Conservation (phyloP, 768 basidiomycete genomes). For the Tylopilus sp. region DNA sequence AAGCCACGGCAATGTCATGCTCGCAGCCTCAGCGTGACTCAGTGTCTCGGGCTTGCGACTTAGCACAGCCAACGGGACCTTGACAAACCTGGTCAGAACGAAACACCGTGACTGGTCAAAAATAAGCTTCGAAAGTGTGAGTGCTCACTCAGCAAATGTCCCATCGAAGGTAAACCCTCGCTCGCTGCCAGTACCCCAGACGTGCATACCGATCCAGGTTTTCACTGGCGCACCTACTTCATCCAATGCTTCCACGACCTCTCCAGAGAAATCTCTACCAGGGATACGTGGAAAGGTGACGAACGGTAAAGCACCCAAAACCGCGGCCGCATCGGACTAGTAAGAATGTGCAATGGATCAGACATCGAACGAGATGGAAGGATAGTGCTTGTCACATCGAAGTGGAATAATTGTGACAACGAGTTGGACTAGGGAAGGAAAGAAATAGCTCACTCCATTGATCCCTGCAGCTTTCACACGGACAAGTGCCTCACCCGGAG, state of each 20-base stretch:
- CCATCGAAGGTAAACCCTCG: conserved; percentile 33
- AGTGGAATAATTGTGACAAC: background rate
- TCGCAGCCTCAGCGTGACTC: conserved; percentile 27
- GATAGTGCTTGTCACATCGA: background rate
- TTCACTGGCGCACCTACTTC: conserved; percentile 13
- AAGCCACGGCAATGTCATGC: conserved; percentile 34
- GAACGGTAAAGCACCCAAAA: conserved; percentile 28
- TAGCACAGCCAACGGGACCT: conserved; percentile 27
- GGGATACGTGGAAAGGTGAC: conserved; percentile 32
- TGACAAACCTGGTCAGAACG: conserved; percentile 20
- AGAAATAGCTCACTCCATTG: conserved; percentile 27
- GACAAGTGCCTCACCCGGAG: conserved; percentile 33
- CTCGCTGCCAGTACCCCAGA: conserved; percentile 34
- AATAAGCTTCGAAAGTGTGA: background rate
- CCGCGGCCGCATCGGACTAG: conserved; percentile 31
- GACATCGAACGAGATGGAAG: background rate
- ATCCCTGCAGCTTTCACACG: conserved; percentile 33
- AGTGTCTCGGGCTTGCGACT: conserved; percentile 31
- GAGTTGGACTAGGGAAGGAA: background rate
- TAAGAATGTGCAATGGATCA: background rate
- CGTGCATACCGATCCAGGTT: conserved; percentile 29
- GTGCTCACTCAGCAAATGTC: conserved; percentile 34
- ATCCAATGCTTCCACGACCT: conserved; percentile 33
- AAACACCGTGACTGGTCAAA: background rate
- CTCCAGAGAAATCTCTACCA: conserved; percentile 34